Percentiles rank a stretch among this genome's conserved stretches.
These are phyloP conservation scores for Chloranthus sessilifolius DNA, from an alignment of 164 flowering plant species.

Conservation along the genomic window DNA sequence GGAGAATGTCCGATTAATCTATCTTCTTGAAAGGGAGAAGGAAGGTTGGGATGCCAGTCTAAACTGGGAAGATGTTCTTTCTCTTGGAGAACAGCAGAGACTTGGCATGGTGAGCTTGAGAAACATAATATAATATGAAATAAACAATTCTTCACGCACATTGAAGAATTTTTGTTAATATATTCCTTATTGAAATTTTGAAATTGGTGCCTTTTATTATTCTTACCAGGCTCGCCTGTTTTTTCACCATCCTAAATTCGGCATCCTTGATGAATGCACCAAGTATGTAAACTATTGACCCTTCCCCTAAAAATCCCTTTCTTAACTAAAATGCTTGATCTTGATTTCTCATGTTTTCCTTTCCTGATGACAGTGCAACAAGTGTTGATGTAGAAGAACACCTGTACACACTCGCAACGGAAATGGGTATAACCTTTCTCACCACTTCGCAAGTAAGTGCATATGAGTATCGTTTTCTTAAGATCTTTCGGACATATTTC, in stretches of 20 bases:
- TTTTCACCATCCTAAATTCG: conserved; percentile 91
- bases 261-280: conserved; percentile 97
- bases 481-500: too few relatives aligned
- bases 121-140: too few relatives aligned
- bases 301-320: too few relatives aligned
- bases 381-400: conserved; percentile 99
- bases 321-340: too few relatives aligned
- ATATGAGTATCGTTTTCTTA: not conserved
- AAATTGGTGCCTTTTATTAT: conserved; percentile 6
- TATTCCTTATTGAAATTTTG: too few relatives aligned
- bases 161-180: too few relatives aligned
- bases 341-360: conserved; percentile 4
- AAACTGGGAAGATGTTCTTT: conserved; percentile 93
- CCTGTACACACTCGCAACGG: conserved; percentile 71
- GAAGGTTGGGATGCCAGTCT: conserved; percentile 74
- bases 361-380: conserved; percentile 62
- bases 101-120: conserved; percentile 84
- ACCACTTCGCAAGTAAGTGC: conserved; percentile 86
- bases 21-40: conserved; percentile 83
- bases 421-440: conserved; percentile 81
- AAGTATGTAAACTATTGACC: conserved; percentile 88
- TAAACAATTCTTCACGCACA: too few relatives aligned
- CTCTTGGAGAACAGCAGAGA: conserved; percentile 98
- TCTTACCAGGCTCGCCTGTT: conserved; percentile 79
- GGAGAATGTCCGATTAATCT: conserved; percentile 70